Evolutionary conservation across 768 basidiomycete species (phyloP), one percentile per base, ranked within the genome.

Genomic region (Cystoderma amianthinum): DNA sequence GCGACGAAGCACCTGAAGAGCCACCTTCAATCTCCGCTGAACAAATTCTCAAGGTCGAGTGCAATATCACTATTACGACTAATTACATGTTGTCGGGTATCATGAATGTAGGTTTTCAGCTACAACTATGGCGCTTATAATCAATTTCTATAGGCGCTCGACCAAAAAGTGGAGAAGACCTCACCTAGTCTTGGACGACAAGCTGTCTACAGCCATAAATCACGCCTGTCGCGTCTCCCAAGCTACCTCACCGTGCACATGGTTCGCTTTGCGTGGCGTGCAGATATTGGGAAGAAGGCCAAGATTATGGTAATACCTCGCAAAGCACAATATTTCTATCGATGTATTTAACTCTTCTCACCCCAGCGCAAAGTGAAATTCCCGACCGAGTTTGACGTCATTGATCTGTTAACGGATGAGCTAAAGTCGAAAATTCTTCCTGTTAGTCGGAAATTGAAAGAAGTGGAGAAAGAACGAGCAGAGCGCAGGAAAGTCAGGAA

Each of bases 211-310:
- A 80, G 70, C 16, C 82, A 89, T 54, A 80, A 76, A 25, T 84
- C 87, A 3, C 82, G 92, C 6, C 54, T 99, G 38, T 78, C 88
- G 9, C 77, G 94, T 16, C 67, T 98, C 10, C 96, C 96, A 0
- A 61, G 78, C 3, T 94, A 88, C 53, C 74, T 96, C 16, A 82
- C 84, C 4, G 78, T 98, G 3, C 92, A 98, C 52, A 89, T 97
- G 85, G 93, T 94, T 10, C 86, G 96, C 36, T 99, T 98, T 60
- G 85, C 82, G 42, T 99, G 96, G 96, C 71, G 90, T 45, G 71
- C 77, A 25, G 96, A 98, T 49, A 93, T 96, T 44, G 63, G 63
- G 39, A 91, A 85, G 68, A 98, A 98, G 57, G 82, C 95, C 2
- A 98, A 99, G 66, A 95, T 98, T 58, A 92, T 99, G 95, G 86